Evolutionary conservation across 192 early-diverging fungal genomes (phyloP).

Genomic region (Rhizophagus prolifer): DNA sequence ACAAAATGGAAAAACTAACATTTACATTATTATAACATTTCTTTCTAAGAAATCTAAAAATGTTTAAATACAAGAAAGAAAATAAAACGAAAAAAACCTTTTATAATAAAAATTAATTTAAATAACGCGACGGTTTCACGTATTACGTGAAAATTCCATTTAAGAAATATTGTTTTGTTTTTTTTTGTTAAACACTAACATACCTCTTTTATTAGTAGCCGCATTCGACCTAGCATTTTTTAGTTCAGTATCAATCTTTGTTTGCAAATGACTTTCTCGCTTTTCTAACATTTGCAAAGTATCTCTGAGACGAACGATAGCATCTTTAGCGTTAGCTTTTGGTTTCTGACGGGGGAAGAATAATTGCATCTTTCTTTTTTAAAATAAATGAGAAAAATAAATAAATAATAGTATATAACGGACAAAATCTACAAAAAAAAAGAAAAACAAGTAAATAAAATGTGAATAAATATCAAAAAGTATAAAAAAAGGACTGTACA

Average conservation of each 20-base stretch:
- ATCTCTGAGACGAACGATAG: conserved; percentile 90
- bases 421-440: not conserved
- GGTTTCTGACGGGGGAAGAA: conserved; percentile 64
- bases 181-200: not conserved
- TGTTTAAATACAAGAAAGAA: too few relatives aligned
- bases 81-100: too few relatives aligned
- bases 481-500: too few relatives aligned
- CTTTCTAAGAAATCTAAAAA: not conserved
- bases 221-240: conserved; percentile 86
- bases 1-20: not conserved
- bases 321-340: conserved; percentile 85
- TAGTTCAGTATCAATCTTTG: conserved; percentile 83
- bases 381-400: not conserved
- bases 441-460: too few relatives aligned
- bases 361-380: conserved; percentile 59
- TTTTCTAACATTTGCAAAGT: conserved; percentile 94
- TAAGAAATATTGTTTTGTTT: too few relatives aligned
- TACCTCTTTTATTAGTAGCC: conserved; percentile 90
- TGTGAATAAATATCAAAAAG: too few relatives aligned
- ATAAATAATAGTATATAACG: not conserved
- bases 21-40: too few relatives aligned
- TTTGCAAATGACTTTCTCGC: conserved; percentile 82
- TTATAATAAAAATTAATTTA: too few relatives aligned
- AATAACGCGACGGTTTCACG: not conserved
- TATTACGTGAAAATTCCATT: not conserved